Base-by-base conservation (phyloP, 2,329 filamentous ascomycete genomes). In the Hypoxylon sp. region DNA sequence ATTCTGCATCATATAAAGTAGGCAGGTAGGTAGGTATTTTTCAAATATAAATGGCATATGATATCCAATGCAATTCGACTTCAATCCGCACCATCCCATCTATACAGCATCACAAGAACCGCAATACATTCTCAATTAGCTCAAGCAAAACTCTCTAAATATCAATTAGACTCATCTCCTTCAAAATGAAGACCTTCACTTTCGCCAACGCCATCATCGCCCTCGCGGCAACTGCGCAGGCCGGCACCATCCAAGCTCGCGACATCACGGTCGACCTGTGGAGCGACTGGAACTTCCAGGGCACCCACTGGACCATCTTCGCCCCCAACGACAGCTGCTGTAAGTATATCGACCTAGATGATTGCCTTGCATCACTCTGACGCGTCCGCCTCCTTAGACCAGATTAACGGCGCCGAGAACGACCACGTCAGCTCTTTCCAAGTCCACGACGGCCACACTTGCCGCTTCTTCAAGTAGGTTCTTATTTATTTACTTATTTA, bases 141-240 rank as follows among this genome's bases (percentile, higher is more conserved):
- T 22, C 17, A 50, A 50, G 5, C 3, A 51, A 8, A 33, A n/a
- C 14, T 31, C 14, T n/a, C 11, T 29, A 26, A 13, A 9, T 44
- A 17, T 17, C 11, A 29, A 24, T 5, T 19, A 44, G 35, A 53
- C 17, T n/a, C n/a, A 26, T 11, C 35, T 19, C 14, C 4, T n/a
- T 37, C 57, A 60, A 60, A 52, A 60, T 60, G 57, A 31, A 52
- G 57, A 53, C 57, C 26, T 60, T 60, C 46, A 53, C 37, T 5
- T 5, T 60, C 37, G 26, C 35, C 37, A 60, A 44, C 48, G 33
- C 56, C 33, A 29, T 59, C 46, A 6, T 35, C 24, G 56, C 46
- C 33, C 46, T 59, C 5, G 56, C 42, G 14, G 46, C 56, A 3
- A n/a, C 33, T 14, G 35, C 57, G 24, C 37, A 60, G n/a, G 57